Base-by-base conservation (phyloP, 768 basidiomycete genomes). In the Astraeus odoratus region DNA sequence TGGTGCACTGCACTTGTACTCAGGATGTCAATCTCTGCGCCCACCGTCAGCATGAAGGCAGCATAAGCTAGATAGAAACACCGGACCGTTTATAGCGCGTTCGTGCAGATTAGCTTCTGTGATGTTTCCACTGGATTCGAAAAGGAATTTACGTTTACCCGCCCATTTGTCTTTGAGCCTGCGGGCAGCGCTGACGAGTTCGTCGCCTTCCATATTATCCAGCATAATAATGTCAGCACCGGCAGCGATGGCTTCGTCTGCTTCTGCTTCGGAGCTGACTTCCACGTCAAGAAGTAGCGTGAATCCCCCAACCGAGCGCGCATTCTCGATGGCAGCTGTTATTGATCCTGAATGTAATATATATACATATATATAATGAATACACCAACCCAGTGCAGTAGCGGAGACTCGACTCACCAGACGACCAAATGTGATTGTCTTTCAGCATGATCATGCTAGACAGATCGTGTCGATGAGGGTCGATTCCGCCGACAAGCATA, bases 361-460 rank as follows among this genome's bases (percentile, higher is more conserved):
- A n/a, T n/a, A n/a, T n/a, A n/a, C n/a, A n/a, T n/a, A n/a, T n/a
- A n/a, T n/a, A n/a, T n/a, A n/a, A n/a, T n/a, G n/a, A 49, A 36
- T 52, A 49, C 37, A 19, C 27, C 26, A 48, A 42, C 35, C 39
- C 19, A 8, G n/a, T 12, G n/a, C 27, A 25, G 31, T 43, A 25
- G 19, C 24, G 34, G 16, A 4, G 38, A 27, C 20, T 31, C 29
- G 23, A 51, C 73, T 49, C 58, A 83, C 93, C 93, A 34, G 83
- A 87, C 3, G 93, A 95, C 94, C 93, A 97, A 59, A 98, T 89
- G 61, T 99, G 96, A 61, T 99, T 99, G 57, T 99, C 96, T 67
- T 98, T 98, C 57, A 99, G 79, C 96, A 99, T 99, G 59, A 99
- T 94, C 96, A 99, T 98, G 61, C 87, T 89, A 23, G 89, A 93